Base-by-base conservation (phyloP, 2,329 filamentous ascomycete genomes). In the Chaetomiaceae sp. region DNA sequence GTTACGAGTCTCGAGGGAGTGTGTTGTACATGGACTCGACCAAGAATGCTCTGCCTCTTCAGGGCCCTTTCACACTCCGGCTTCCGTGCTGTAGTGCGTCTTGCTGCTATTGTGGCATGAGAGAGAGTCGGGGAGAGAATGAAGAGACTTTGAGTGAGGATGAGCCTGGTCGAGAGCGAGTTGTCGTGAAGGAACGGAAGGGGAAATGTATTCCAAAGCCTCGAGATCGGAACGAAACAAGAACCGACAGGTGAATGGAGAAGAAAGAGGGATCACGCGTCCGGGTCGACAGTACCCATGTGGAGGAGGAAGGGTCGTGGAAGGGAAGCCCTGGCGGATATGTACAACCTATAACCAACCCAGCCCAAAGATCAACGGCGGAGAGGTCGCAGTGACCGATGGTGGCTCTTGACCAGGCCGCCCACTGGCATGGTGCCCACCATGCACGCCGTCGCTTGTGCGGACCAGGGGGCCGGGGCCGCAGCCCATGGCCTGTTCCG, bases 251-350 rank as follows among this genome's bases (percentile, higher is more conserved):
- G 65, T 65, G 66, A 70, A 68, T 63, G 56, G 59, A 60, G 45
- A 60, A 61, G 59, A 58, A 56, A 54, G 67, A 68, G 67, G 65
- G 62, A 69, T 68, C 65, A 71, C 63, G 65, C 58, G 62, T 63
- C 63, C 63, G 64, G 66, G 67, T 66, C 63, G 62, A 70, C 68
- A 65, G 63, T 73, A 69, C 67, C 69, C 69, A 73, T 74, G 65
- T 67, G 63, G 63, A 61, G 59, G 65, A 65, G 61, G 57, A 61
- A 65, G 60, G 55, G 33, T 24, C 26, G 58, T 60, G 62, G 68
- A 69, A 61, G 68, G 71, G 71, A 61, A 61, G 55, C 55, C 55
- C 58, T 55, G 49, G 58, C 56, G 69, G 63, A 75, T 75, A 75
- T 72, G 73, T 75, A 73, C 48, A 49, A 41, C 37, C 33, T 45